A percentile compares a stretch with the other conserved stretches of the same genome.
These are phyloP conservation scores for Entonaema liquescens DNA, from an alignment of 495 filamentous ascomycete genomes.

Conservation along the genomic window DNA sequence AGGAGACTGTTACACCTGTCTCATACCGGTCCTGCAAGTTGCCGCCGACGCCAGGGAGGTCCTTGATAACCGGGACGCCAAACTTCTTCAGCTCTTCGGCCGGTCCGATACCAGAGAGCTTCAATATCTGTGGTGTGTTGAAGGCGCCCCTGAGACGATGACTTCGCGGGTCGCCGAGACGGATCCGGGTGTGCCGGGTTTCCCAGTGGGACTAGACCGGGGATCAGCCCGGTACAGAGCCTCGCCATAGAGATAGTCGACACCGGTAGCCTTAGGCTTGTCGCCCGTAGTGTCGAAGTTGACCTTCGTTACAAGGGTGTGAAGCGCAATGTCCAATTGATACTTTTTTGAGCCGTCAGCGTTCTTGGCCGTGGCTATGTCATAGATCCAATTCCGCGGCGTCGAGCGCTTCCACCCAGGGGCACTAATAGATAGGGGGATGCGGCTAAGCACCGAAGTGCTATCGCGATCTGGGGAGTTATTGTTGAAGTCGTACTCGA, in stretches of 20 bases:
- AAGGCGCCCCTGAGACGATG: conserved; percentile 69
- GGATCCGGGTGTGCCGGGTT: conserved; percentile 53
- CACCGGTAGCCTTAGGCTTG: conserved; percentile 64
- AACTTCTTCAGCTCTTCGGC: conserved; percentile 54
- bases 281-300: conserved; percentile 56
- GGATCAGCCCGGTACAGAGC: conserved; percentile 69
- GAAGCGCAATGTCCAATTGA: conserved; percentile 65
- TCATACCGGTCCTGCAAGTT: conserved; percentile 75
- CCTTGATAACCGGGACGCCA: conserved; percentile 60
- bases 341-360: conserved; percentile 64
- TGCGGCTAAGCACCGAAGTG: conserved; percentile 54
- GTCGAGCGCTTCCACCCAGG: conserved; percentile 57
- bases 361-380: conserved; percentile 60
- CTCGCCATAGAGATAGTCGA: conserved; percentile 69
- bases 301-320: conserved; percentile 69
- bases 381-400: conserved; percentile 62
- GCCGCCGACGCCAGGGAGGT: conserved; percentile 69
- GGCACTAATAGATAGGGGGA: conserved; percentile 58
- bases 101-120: conserved; percentile 70
- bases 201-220: conserved; percentile 35
- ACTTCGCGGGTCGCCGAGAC: conserved; percentile 66
- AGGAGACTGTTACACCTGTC: conserved; percentile 56
- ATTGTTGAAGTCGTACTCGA: conserved; percentile 64
- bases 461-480: conserved; percentile 20
- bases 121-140: conserved; percentile 70